Conservation (phyloP, 2,329 filamentous ascomycete genomes). For the Dactylellina cionopaga region DNA sequence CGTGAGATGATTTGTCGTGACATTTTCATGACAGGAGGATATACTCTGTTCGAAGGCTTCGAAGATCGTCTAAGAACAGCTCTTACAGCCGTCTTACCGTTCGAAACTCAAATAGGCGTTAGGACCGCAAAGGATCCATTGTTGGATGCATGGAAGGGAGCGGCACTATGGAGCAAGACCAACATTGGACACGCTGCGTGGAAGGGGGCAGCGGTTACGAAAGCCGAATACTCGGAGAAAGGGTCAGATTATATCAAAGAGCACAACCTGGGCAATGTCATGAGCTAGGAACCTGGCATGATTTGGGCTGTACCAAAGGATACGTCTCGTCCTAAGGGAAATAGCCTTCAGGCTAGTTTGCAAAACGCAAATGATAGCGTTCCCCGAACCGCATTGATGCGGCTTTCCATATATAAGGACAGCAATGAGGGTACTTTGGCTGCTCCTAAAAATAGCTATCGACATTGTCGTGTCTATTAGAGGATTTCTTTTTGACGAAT, state of each 20-base stretch:
- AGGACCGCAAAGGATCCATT: conserved; percentile 79
- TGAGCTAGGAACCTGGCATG: conserved; percentile 57
- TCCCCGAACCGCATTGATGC: no score
- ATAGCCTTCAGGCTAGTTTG: neutral
- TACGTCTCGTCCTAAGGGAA: neutral
- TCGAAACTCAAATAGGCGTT: conserved; percentile 73
- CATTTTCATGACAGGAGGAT: conserved; percentile 94
- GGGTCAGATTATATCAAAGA: conserved; percentile 92
- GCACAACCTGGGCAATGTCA: conserved; percentile 55
- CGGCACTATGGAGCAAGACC: conserved; percentile 79
- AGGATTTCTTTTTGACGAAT: neutral
- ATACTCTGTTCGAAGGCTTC: conserved; percentile 85
- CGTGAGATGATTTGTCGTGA: conserved; percentile 72
- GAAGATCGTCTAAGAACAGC: conserved; percentile 81
- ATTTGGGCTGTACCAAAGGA: conserved; percentile 9
- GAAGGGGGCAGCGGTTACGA: conserved; percentile 74
- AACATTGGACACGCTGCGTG: conserved; percentile 67
- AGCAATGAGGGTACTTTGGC: no score
- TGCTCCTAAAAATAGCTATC: neutral
- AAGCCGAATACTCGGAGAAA: conserved; percentile 89
- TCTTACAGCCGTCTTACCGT: conserved; percentile 76
- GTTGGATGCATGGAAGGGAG: conserved; percentile 92
- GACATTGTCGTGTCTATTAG: neutral
- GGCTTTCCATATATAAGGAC: no score
- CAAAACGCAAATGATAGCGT: neutral